Evolutionary conservation across 345 rosid genomes (phyloP).

Genomic region (Mallotus nudiflorus): DNA sequence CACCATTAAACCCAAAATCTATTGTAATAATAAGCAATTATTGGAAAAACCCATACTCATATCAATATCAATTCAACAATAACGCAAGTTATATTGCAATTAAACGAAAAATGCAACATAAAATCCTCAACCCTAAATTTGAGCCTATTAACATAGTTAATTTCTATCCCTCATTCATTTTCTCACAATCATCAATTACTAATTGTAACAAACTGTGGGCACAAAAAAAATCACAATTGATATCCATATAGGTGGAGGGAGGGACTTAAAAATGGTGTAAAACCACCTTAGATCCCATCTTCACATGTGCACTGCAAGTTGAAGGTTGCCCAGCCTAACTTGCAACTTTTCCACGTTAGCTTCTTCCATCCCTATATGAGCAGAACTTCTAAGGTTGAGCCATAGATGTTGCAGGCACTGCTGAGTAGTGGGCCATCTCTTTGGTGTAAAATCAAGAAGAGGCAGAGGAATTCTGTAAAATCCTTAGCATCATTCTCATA

Average conservation of each 20-base stretch:
- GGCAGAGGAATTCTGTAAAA: constrained; percentile 76
- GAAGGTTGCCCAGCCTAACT: constrained; percentile 47
- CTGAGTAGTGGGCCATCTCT: constrained; percentile 92
- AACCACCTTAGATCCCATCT: constrained; percentile 24
- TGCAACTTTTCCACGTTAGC: constrained; percentile 33
- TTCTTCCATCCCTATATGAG: constrained; percentile 19
- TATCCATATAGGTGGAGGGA: constrained; percentile 35
- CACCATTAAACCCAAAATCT: constrained; percentile 66
- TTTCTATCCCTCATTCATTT: constrained; percentile 28
- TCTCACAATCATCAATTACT: constrained; percentile 27
- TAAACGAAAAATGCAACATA: too few relatives aligned
- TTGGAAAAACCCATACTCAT: neutral
- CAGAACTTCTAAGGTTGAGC: constrained; percentile 46
- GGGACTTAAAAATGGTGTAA: constrained; percentile 25
- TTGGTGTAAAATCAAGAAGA: constrained; percentile 80
- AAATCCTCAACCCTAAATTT: too few relatives aligned
- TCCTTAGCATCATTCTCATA: constrained; percentile 73
- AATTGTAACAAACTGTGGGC: constrained; percentile 25
- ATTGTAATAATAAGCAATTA: constrained; percentile 45
- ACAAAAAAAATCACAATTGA: constrained; percentile 30
- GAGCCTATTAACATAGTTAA: constrained; percentile 6
- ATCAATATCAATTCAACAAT: too few relatives aligned
- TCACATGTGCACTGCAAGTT: constrained; percentile 52
- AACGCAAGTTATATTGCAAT: too few relatives aligned
- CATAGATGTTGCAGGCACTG: constrained; percentile 94